These are phyloP conservation scores for Candida manassasensis DNA, from an alignment of 805 yeast species.

Conservation along the genomic window DNA sequence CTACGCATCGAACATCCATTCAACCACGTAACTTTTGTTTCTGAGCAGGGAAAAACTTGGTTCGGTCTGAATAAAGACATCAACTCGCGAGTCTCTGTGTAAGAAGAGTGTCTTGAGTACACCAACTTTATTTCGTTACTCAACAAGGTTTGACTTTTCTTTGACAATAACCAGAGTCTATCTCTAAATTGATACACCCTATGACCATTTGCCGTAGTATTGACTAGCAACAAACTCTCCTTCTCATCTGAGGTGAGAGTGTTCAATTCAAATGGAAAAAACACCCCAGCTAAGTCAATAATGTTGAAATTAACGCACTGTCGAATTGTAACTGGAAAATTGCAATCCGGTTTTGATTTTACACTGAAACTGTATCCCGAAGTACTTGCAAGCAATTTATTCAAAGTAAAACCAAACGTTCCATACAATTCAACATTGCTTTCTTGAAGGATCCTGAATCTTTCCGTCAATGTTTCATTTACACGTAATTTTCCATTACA, in stretches of 20 bases:
- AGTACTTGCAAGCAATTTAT: not conserved
- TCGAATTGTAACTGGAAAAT: slow-evolving; percentile 21
- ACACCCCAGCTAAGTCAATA: slow-evolving; percentile 26
- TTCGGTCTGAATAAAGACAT: slow-evolving; percentile 31
- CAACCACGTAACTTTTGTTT: slow-evolving; percentile 27
- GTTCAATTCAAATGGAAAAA: slow-evolving; percentile 20
- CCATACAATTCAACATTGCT: not conserved
- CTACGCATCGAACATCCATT: slow-evolving; percentile 36
- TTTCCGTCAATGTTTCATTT: slow-evolving; percentile 6
- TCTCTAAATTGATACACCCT: slow-evolving; percentile 19
- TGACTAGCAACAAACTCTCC: slow-evolving; percentile 10
- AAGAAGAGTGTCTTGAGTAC: slow-evolving; percentile 47
- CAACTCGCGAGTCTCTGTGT: slow-evolving; percentile 32
- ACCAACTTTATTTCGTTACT: slow-evolving; percentile 33
- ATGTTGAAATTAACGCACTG: slow-evolving; percentile 37
- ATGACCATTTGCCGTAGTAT: slow-evolving; percentile 17
- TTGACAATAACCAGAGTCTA: slow-evolving; percentile 25
- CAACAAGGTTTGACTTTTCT: slow-evolving; percentile 22
- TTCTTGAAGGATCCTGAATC: slow-evolving; percentile 4
- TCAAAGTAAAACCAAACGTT: slow-evolving; percentile 1
- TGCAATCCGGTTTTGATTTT: not conserved
- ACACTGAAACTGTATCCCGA: slow-evolving; percentile 5
- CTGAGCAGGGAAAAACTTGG: slow-evolving; percentile 43
- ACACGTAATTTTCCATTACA: slow-evolving; percentile 15
- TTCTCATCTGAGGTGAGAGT: slow-evolving; percentile 7